Evolutionary conservation across 176 grass and related monocot genomes (phyloP), one percentile per base, ranked within the genome.

Genomic region (Oryza australiensis): DNA sequence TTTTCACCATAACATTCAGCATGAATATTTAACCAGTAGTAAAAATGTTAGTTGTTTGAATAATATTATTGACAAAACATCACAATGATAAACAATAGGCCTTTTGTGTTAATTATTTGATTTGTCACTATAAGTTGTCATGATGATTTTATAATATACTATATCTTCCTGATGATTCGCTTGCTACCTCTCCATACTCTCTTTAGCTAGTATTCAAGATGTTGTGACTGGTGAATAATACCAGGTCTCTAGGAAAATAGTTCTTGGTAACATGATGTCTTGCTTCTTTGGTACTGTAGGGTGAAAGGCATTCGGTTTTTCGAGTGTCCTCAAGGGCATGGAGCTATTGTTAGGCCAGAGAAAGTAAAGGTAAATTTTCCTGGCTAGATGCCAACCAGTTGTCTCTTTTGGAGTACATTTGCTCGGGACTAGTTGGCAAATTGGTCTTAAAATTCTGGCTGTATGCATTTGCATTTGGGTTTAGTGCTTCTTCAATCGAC

Each of bases 301-400:
- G 95, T 98, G 68, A 98, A 95, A 93, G 90, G 88, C 4, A 81
- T 84, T 13, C 72, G 82, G 45, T 95, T 91, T 86, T 98, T 95
- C 26, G 68, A 95, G 74, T 98, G 95, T 69, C 73, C 88, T 79
- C 88, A 94, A 65, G 90, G 90, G 66, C 92, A 98, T 90, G 95
- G 95, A 66, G 92, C 76, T 49, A 90, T 98, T 75, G 86, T 98
- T 55, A 95, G 92, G 73, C 92, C 90, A 62, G 95, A 93, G 75
- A 98, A 95, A 98, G 89, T 98, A 67, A 98, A 94, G 92, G 95
- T 95, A 87, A 32, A 38, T 69, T 70, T 46, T 43, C 9, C 20
- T 70, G 66, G 42, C 9, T 83, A 26, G 43, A 77, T 29, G 18
- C 28, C 49, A 28, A 22, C 26, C 37, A 18, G 35, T 18, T 9